Evolutionary conservation across 306 rosid genomes (phyloP), one percentile per base, ranked within the genome.

Genomic region (Fagus crenata): DNA sequence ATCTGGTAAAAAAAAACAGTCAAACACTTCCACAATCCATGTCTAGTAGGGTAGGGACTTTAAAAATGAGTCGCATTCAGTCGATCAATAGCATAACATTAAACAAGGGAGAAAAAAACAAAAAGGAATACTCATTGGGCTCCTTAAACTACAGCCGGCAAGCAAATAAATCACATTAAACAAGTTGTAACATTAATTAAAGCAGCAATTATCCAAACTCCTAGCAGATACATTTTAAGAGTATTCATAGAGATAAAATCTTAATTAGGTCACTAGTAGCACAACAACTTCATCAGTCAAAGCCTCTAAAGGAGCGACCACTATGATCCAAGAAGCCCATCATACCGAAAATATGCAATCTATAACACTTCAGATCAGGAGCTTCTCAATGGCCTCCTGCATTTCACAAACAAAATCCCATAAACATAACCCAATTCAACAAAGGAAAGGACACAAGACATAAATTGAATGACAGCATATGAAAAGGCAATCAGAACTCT

Each of bases 381-480:
- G 91, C 88, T 95, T 95, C 87, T 95, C 98, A 77, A 92, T 95
- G 14, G 98, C 97, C 82, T 95, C 93, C 98, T 92, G 87, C 79
- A 85, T 69, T 74, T 67, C 73, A 55, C 49, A 40, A 2, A 7
- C 39, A 78, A 39, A 4, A 35, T 33, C 31, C 77, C 58, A 81
- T 56, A 73, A 87, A 64, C n/a, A 67, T 42, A 2, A 71, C 67
- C 69, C 72, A 55, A 69, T 40, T 49, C 49, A 17, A 61, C 33
- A 4, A 14, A 17, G 14, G 68, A 8, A 9, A 18, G 4, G 17
- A 60, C 5, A 12, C 32, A 14, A 43, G 8, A 53, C 60, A 32
- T 1, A 32, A 56, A 1, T 28, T 7, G 36, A 32, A 36, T 7
- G 18, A 1, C 1, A 1, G 35, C 1, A 58, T 43, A 73, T 69